Evolutionary conservation across 164 flowering plant genomes (phyloP).

Genomic region (Chimonanthus praecox): DNA sequence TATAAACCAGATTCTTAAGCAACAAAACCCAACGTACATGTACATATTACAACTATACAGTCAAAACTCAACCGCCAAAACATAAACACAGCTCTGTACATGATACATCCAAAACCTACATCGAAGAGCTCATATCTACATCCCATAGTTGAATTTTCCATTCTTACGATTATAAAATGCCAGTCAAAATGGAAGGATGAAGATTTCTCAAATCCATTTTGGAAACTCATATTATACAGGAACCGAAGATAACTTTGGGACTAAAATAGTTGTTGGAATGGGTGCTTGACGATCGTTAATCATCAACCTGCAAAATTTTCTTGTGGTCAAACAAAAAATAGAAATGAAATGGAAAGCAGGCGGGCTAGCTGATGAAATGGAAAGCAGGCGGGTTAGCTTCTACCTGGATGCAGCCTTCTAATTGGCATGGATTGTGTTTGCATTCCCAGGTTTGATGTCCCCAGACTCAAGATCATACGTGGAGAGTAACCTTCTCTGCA

Average conservation of each 20-base stretch:
- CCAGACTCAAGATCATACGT: conserved; percentile 41
- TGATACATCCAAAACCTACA: background rate
- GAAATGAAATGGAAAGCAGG: background rate
- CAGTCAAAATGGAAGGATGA: background rate
- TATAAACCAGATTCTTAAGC: background rate
- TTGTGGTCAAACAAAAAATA: background rate
- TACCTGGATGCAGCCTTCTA: conserved; percentile 14
- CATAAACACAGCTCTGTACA: conserved; percentile 1
- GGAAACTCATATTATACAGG: background rate
- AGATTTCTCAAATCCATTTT: background rate
- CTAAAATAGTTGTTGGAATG: background rate
- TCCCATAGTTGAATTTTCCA: background rate
- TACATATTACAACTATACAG: background rate
- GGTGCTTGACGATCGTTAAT: background rate
- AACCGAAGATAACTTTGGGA: background rate
- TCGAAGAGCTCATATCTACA: background rate
- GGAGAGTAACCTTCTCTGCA: conserved; percentile 67
- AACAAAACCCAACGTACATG: background rate
- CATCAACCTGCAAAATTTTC: background rate
- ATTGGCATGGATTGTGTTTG: conserved; percentile 8
- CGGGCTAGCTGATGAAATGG: background rate
- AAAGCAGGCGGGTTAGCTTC: background rate
- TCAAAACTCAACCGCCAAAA: conserved; percentile 1
- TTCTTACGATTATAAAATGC: background rate
- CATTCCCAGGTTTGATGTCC: conserved; percentile 18